Conservation (phyloP, 2,329 filamentous ascomycete species). For the Corynespora cassiicola region DNA sequence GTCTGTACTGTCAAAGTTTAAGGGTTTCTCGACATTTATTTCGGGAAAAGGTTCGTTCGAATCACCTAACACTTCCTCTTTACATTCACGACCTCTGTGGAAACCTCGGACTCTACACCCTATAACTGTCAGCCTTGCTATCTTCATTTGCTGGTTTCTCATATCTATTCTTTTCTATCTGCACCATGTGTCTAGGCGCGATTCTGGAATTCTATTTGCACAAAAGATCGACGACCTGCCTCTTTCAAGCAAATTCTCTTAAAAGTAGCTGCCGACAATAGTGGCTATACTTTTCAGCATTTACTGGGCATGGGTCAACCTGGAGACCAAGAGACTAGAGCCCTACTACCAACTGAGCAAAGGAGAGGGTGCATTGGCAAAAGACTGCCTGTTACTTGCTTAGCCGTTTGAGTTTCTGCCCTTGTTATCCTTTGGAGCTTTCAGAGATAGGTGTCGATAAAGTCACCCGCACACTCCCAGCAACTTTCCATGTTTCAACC, state of each 20-base stretch:
- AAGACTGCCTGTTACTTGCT: conserved; percentile 58
- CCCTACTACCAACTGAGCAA: conserved; percentile 66
- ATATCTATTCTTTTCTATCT: conserved; percentile 56
- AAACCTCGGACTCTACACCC: conserved; percentile 25
- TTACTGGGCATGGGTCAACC: conserved; percentile 65
- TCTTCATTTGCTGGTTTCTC: conserved; percentile 30
- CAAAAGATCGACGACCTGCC: conserved; percentile 48
- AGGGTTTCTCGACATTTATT: too few relatives aligned
- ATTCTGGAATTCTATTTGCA: conserved; percentile 54
- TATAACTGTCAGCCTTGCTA: conserved; percentile 15
- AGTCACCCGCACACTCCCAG: conserved; percentile 23
- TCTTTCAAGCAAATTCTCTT: conserved; percentile 52
- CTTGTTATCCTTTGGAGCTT: conserved; percentile 51
- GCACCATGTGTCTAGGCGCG: conserved; percentile 44
- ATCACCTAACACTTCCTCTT: too few relatives aligned
- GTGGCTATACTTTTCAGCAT: conserved; percentile 63
- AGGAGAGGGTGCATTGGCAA: conserved; percentile 48
- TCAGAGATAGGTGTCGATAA: conserved; percentile 37
- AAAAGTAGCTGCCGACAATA: conserved; percentile 58
- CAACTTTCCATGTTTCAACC: conserved; percentile 24
- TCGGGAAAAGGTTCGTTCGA: too few relatives aligned
- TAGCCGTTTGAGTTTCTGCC: conserved; percentile 62
- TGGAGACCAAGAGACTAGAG: conserved; percentile 65
- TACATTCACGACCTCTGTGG: conserved; percentile 22
- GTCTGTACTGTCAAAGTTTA: too few relatives aligned